Base-by-base conservation (phyloP, 495 filamentous ascomycete species). In the Clohesyomyces aquaticus region DNA sequence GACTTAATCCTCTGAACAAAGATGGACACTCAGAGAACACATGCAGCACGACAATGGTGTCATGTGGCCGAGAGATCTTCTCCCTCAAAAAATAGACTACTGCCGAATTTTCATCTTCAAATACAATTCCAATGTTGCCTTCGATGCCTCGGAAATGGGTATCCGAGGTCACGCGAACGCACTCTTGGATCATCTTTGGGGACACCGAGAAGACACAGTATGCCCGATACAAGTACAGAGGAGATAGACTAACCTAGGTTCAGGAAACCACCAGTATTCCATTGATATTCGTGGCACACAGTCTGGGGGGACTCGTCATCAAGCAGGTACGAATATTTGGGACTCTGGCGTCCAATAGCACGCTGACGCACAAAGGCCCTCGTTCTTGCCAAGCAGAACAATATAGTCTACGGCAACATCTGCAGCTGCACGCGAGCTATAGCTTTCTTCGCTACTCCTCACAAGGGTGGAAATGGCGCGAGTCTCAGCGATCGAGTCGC, bases 401-500 rank as follows among this genome's bases (percentile, higher is more conserved):
- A 55, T 38, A 14, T 6, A 12, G 32, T 32, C 6, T 55, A 55
- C 23, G 29, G 16, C 22, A 2, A 19, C 18, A 55, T 42, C 28
- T 32, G 52, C 29, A 21, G 2, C 6, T 25, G 28, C 1, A 55
- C 52, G 23, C 26, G 23, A 10, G 52, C 28, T 18, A 55, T 55
- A 18, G 52, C 52, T 22, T 55, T 55, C 18, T 55, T 55, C 42
- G 28, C 52, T 11, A 55, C 52, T 18, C 52, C 52, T 23, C 52
- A 55, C 21, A 2, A 41, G 4, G 29, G 52, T 12, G 52, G 52
- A 4, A 55, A 55, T 42, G 38, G 42, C 22, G 52, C 29, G 22
- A 32, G 28, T 23, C 23, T 55, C 3, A 23, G 16, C 18, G 42
- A 55, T 32, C 22, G 38, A 19, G 26, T 42, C 9, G n/a, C n/a